phyloP scores from a whole-genome alignment of 768 basidiomycete species.

The Termitomyces sp. region DNA sequence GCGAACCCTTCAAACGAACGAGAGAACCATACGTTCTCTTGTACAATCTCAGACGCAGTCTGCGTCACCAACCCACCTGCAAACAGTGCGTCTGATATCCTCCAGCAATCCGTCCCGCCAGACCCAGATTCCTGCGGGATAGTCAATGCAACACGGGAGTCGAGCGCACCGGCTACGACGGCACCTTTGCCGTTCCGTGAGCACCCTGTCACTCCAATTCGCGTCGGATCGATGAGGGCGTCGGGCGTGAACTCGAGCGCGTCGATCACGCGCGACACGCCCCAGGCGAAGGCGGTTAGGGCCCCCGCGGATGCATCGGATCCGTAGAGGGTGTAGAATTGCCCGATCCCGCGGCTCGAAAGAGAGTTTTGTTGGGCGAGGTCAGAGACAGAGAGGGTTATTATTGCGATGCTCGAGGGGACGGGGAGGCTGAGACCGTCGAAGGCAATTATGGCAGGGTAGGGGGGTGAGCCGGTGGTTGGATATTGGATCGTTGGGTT shows the following conservation, averaged over 20 bases:
- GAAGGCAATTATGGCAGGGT: conserved; percentile 49
- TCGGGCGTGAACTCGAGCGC: conserved; percentile 46
- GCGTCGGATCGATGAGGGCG: conserved; percentile 40
- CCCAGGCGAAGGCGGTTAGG: conserved; percentile 61
- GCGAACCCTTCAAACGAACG: conserved; percentile 45
- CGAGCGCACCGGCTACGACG: conserved; percentile 53
- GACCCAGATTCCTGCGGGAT: conserved; percentile 61
- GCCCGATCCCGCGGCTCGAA: conserved; percentile 46
- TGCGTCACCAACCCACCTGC: conserved; percentile 39
- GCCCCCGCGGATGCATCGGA: conserved; percentile 39
- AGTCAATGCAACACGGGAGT: conserved; percentile 51
- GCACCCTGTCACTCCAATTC: conserved; percentile 54
- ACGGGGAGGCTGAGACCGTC: conserved; percentile 37
- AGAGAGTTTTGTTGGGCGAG: conserved; percentile 45
- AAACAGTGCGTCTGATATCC: conserved; percentile 47
- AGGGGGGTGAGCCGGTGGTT: conserved; percentile 34
- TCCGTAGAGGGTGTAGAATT: conserved; percentile 56
- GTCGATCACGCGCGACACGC: conserved; percentile 55
- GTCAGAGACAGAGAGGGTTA: conserved; percentile 48
- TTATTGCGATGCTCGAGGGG: conserved; percentile 32
- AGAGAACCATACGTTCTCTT: conserved; percentile 61
- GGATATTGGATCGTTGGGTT: conserved; percentile 40
- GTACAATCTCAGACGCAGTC: conserved; percentile 52
- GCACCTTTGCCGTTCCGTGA: conserved; percentile 61
- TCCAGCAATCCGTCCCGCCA: conserved; percentile 57